A percentile compares a stretch with the other conserved stretches of the same genome.
Evolutionary conservation across 345 rosid genomes (phyloP).

Genomic region (Populus nigra): DNA sequence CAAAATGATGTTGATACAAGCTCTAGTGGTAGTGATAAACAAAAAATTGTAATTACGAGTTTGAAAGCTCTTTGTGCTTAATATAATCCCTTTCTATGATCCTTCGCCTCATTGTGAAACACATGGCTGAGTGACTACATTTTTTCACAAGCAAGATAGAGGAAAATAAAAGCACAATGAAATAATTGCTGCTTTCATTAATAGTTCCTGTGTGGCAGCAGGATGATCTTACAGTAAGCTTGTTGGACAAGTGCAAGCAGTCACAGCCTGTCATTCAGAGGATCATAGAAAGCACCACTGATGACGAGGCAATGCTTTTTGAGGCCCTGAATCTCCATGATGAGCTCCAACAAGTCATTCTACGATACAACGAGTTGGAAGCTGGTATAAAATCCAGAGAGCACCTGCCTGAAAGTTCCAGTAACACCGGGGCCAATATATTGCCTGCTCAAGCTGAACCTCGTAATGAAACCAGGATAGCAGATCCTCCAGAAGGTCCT

Average conservation of each 20-base stretch:
- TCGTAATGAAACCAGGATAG: not conserved
- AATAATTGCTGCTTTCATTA: constrained; percentile 3
- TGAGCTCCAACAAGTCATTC: constrained; percentile 59
- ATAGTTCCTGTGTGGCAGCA: constrained; percentile 28
- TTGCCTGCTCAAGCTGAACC: not conserved
- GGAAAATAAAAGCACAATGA: not conserved
- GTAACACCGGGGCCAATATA: not conserved
- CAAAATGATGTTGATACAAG: not conserved
- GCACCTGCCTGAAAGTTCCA: constrained; percentile 20
- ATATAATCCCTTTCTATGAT: not conserved
- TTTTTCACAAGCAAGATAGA: not conserved
- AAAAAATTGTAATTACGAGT: not conserved
- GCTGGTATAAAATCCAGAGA: constrained; percentile 22
- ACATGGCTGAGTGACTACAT: not conserved
- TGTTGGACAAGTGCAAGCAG: constrained; percentile 78
- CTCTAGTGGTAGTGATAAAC: not conserved
- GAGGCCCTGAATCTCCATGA: constrained; percentile 78
- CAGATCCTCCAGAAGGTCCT: constrained; percentile 5
- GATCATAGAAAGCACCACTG: constrained; percentile 68
- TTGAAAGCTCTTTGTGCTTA: not conserved
- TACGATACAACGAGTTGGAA: constrained; percentile 41
- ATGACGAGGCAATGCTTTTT: constrained; percentile 68
- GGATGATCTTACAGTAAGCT: constrained; percentile 64
- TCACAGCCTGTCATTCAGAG: constrained; percentile 60
- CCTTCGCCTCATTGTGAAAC: not conserved